phyloP scores from a whole-genome alignment of 1,284 basidiomycete genomes.

The Jaminaea rosea region DNA sequence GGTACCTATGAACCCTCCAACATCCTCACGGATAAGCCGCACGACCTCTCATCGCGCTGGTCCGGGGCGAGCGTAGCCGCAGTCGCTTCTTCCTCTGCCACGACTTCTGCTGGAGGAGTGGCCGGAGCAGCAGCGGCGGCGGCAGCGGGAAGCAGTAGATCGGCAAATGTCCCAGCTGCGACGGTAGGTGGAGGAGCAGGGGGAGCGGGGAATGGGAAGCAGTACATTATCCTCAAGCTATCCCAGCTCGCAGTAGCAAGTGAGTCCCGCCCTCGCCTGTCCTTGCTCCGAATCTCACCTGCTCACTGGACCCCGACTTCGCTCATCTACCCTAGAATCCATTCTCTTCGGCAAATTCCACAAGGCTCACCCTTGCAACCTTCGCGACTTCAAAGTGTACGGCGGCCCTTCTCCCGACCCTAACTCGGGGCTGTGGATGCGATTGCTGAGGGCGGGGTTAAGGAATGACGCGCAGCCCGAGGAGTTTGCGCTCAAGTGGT shows the following conservation, averaged over 20 bases:
- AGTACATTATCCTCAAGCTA: conserved; percentile 45
- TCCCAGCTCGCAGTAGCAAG: conserved; percentile 35
- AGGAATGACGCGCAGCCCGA: conserved; percentile 43
- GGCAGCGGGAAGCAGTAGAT: conserved; percentile 7
- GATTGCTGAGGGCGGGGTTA: conserved; percentile 35
- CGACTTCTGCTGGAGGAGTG: conserved; percentile 10
- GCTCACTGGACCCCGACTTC: neutral
- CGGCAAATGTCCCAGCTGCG: conserved; percentile 1
- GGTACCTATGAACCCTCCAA: conserved; percentile 36
- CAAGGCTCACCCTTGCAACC: conserved; percentile 47
- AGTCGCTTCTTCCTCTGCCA: no score
- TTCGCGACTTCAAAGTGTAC: conserved; percentile 45
- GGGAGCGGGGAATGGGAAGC: conserved; percentile 17
- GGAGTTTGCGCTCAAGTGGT: conserved; percentile 25
- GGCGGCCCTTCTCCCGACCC: conserved; percentile 16
- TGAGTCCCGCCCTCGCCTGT: no score
- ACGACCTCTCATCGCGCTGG: conserved; percentile 32
- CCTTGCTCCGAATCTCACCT: neutral
- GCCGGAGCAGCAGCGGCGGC: conserved; percentile 12
- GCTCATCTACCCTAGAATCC: conserved; percentile 3
- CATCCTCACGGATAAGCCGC: conserved; percentile 29
- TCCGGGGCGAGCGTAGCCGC: conserved; percentile 19
- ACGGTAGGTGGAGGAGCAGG: conserved; percentile 2
- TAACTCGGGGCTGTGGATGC: conserved; percentile 23
- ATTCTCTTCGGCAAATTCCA: conserved; percentile 47